Percentiles rank a stretch among this genome's conserved stretches.
Conservation (phyloP, 176 grass and related monocot species). For the Rhipidocladum racemiflorum region DNA sequence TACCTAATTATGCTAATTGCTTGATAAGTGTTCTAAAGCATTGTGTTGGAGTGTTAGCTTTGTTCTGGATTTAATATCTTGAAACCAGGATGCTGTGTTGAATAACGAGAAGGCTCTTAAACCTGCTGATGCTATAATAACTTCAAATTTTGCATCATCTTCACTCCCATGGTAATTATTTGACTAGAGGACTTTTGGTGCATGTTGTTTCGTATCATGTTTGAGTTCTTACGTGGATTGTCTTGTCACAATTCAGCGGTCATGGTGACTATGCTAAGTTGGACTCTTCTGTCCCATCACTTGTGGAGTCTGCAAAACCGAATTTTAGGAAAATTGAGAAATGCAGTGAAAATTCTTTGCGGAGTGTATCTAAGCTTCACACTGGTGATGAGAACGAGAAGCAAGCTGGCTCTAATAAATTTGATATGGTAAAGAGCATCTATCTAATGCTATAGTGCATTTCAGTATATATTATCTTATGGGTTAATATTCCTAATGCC, state of each 20-base stretch:
- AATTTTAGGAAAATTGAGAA: slow-evolving; percentile 58
- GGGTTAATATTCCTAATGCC: no score
- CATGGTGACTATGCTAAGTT: slow-evolving; percentile 26
- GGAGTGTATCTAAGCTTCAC: slow-evolving; percentile 84
- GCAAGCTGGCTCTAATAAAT: slow-evolving; percentile 29
- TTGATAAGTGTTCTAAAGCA: no score
- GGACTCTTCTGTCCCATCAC: slow-evolving; percentile 25
- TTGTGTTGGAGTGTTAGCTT: slow-evolving; percentile 3
- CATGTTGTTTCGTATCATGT: no score
- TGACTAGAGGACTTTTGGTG: no score
- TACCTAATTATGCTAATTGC: neutral
- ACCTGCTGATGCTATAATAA: neutral
- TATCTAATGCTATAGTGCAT: neutral
- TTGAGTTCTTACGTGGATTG: no score
- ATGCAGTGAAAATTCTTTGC: slow-evolving; percentile 64
- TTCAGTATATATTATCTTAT: neutral
- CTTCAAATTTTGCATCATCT: slow-evolving; percentile 40
- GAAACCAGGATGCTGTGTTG: slow-evolving; percentile 45
- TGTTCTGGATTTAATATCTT: neutral
- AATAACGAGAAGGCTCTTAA: slow-evolving; percentile 34
- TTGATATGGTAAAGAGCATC: slow-evolving; percentile 53
- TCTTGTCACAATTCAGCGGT: slow-evolving; percentile 35
- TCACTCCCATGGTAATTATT: no score
- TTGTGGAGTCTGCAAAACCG: slow-evolving; percentile 31
- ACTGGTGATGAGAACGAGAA: slow-evolving; percentile 66